phyloP scores from a whole-genome alignment of 108 stramenopile genomes.

The Aurantiochytrium sp. region DNA sequence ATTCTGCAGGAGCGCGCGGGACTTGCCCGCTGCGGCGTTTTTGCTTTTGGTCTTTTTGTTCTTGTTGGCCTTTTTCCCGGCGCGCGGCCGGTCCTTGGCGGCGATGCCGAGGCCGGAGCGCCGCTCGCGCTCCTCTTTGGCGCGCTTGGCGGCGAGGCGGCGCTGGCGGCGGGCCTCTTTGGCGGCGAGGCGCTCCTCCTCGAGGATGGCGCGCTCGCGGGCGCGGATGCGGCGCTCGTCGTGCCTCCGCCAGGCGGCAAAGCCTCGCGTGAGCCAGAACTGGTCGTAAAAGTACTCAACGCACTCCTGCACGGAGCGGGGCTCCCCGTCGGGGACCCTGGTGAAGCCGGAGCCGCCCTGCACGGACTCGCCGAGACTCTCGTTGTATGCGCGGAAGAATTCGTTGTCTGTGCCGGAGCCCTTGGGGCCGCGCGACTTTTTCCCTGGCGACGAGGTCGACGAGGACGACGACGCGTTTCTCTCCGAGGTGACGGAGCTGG shows the following conservation, averaged over 20 bases:
- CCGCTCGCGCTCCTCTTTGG: background rate
- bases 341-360: background rate
- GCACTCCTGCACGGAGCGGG: background rate
- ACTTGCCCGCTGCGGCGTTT: background rate
- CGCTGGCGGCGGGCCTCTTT: background rate
- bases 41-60: background rate
- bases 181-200: background rate
- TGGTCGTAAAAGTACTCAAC: constrained; percentile 29
- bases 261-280: background rate
- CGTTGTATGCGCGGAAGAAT: background rate
- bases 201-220: background rate
- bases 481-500: too few species aligned
- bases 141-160: background rate
- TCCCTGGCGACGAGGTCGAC: background rate
- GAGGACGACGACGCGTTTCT: too few species aligned
- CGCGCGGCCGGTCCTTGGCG: background rate
- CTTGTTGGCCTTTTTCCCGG: background rate
- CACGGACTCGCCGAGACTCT: background rate
- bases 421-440: background rate
- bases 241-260: background rate
- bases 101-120: background rate
- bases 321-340: background rate
- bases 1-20: too few species aligned
- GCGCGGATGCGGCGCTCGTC: background rate
- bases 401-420: background rate